Percentiles rank a stretch among this genome's conserved stretches.
Evolutionary conservation across 352 stramenopile genomes (phyloP).

Genomic region (Aphanomyces invadans): DNA sequence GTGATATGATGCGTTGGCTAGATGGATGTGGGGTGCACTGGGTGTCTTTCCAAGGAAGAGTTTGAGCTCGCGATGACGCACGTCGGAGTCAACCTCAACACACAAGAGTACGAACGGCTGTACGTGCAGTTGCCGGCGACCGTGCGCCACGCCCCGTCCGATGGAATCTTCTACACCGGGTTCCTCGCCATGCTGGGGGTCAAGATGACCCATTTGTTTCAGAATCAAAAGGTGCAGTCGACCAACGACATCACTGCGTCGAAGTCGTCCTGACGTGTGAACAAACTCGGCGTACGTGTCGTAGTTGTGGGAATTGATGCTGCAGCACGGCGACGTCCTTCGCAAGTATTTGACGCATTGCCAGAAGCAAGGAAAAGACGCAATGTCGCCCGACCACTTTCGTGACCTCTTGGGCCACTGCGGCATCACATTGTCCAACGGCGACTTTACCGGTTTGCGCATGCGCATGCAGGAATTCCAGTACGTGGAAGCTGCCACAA

Average conservation of each 20-base stretch:
- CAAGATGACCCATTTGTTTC: conserved; percentile 19
- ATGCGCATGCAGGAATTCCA: conserved; percentile 51
- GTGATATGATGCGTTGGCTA: neutral
- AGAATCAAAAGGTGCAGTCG: conserved; percentile 25
- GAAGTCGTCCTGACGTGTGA: too few species aligned
- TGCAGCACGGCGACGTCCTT: conserved; percentile 42
- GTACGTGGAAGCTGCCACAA: conserved; percentile 30
- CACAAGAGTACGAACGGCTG: conserved; percentile 53
- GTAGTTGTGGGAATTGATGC: conserved; percentile 54
- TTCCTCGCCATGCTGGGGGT: conserved; percentile 46
- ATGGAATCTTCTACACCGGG: conserved; percentile 48
- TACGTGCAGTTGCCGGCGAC: conserved; percentile 41
- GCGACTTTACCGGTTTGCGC: conserved; percentile 56
- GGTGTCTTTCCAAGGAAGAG: conserved; percentile 52
- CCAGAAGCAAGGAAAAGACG: conserved; percentile 42
- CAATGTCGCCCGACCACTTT: conserved; percentile 49
- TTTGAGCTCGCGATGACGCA: conserved; percentile 63
- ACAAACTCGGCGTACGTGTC: too few species aligned
- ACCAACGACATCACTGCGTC: too few species aligned
- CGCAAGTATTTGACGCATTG: conserved; percentile 49
- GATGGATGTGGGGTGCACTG: conserved; percentile 66
- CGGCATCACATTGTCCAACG: conserved; percentile 54
- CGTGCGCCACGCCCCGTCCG: conserved; percentile 16
- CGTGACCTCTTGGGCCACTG: conserved; percentile 51
- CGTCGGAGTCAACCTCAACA: conserved; percentile 62